Conservation (phyloP, 176 grass and related monocot species). For the Ensete ventricosum region DNA sequence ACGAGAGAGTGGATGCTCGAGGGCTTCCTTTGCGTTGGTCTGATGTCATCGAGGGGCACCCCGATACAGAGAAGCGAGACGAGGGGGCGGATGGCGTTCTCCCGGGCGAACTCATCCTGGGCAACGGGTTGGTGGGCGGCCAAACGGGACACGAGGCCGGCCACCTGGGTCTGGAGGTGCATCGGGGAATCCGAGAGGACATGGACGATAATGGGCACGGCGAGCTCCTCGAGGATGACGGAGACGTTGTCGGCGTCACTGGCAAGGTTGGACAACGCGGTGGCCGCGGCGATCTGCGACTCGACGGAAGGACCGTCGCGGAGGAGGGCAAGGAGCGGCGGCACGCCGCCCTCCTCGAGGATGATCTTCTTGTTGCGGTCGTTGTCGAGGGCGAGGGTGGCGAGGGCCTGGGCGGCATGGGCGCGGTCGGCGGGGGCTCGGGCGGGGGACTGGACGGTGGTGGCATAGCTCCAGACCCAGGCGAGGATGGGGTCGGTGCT, state of each 20-base stretch:
- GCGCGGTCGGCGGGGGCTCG: background rate
- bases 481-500: conserved; percentile 14
- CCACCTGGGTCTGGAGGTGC: conserved; percentile 3
- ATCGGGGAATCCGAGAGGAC: conserved; percentile 17
- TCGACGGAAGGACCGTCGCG: conserved; percentile 9
- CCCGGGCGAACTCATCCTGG: conserved; percentile 12
- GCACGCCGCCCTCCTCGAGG: conserved; percentile 10
- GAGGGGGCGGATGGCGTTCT: conserved; percentile 11
- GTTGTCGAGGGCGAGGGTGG: conserved; percentile 10
- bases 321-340: conserved; percentile 15
- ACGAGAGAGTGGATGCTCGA: conserved; percentile 15
- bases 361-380: conserved; percentile 16
- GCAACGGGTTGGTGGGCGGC: conserved; percentile 11
- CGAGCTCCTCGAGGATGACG: background rate
- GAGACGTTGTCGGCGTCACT: conserved; percentile 1
- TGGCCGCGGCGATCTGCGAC: conserved; percentile 15
- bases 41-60: conserved; percentile 7
- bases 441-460: conserved; percentile 1
- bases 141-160: conserved; percentile 4
- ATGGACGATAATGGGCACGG: conserved; percentile 8
- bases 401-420: conserved; percentile 1
- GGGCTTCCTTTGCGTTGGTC: background rate
- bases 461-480: conserved; percentile 17
- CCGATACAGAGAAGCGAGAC: conserved; percentile 17
- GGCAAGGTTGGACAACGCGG: conserved; percentile 11